Base-by-base conservation (phyloP, 176 grass and related monocot genomes). In the Triticum urartu region DNA sequence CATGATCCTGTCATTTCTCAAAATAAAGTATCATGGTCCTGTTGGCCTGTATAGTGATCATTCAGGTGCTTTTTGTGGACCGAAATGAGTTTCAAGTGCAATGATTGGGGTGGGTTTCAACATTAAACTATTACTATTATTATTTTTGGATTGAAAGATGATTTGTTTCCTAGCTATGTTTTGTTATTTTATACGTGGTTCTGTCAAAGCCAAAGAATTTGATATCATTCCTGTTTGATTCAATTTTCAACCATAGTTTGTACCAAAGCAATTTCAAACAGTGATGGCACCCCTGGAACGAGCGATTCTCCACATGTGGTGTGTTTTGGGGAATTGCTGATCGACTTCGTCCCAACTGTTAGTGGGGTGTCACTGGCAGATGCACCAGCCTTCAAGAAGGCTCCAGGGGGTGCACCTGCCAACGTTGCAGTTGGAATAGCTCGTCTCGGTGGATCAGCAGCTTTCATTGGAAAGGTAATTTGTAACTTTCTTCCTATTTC, bases 401-500 rank as follows among this genome's bases (percentile, higher is more conserved):
- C 93, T 64, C 75, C 96, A 38, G 96, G 96, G 35, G 96, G 93
- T 63, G 96, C 96, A 54, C 96, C 96, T 62, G 96, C 96, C 72
- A 98, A 98, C 77, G 96, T 98, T 80, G 93, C 93, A 38, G 96
- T 98, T 62, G 96, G 96, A 47, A 92, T 98, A 88, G 86, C 91
- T 84, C 90, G 96, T 62, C 96, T 98, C 82, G 96, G 96, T 63
- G 96, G 96, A 22, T 95, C 92, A 42, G 88, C 96, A 75, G 96
- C 93, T 83, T 98, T 98, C 79, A 87, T 95, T 65, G 96, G 96
- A 82, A 98, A 98, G 94, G 96, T 98, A 89, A 64, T 17, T 76
- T 73, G 56, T 48, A 78, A 10, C 18, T 22, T 72, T 77, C 40
- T 54, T 79, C 25, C 21, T 85, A 14, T n/a, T 64, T 83, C 52